phyloP scores from a whole-genome alignment of 2,329 filamentous ascomycete species.

The Fusarium oxysporum region DNA sequence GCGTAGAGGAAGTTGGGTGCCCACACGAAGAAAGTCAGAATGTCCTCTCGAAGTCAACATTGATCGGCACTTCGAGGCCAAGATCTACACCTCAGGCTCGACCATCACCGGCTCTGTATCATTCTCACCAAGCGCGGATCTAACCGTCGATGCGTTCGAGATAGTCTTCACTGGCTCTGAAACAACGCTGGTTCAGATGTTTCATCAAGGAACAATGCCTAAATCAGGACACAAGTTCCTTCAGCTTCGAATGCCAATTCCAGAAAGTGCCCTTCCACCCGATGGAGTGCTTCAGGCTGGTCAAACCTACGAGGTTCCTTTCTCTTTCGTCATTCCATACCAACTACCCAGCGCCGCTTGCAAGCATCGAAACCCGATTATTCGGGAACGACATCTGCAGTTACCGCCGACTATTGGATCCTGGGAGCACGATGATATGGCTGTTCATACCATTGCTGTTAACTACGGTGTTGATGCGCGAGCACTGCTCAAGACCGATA shows the following conservation, averaged over 20 bases:
- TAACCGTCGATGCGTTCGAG: conserved; percentile 22
- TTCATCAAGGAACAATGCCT: conserved; percentile 23
- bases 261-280: conserved; percentile 2
- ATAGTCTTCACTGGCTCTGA: conserved; percentile 21
- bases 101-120: conserved; percentile 22
- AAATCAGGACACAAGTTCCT: conserved; percentile 32
- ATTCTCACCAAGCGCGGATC: conserved; percentile 11
- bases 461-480: conserved; percentile 25
- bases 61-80: conserved; percentile 35
- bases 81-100: conserved; percentile 36
- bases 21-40: conserved; percentile 8
- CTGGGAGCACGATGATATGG: conserved; percentile 36
- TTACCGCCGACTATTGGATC: conserved; percentile 34
- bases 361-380: conserved; percentile 6
- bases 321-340: conserved; percentile 36
- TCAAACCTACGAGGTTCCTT: conserved; percentile 19
- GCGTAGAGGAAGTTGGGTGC: conserved; percentile 29
- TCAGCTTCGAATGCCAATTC: conserved; percentile 30
- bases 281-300: conserved; percentile 14
- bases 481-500: neutral
- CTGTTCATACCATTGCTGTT: conserved; percentile 23
- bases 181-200: conserved; percentile 14
- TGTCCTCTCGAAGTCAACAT: conserved; percentile 28
- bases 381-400: conserved; percentile 28
- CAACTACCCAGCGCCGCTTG: conserved; percentile 33